Base-by-base conservation (phyloP, 1,139 yeast species). In the Yamadazyma aaseri region DNA sequence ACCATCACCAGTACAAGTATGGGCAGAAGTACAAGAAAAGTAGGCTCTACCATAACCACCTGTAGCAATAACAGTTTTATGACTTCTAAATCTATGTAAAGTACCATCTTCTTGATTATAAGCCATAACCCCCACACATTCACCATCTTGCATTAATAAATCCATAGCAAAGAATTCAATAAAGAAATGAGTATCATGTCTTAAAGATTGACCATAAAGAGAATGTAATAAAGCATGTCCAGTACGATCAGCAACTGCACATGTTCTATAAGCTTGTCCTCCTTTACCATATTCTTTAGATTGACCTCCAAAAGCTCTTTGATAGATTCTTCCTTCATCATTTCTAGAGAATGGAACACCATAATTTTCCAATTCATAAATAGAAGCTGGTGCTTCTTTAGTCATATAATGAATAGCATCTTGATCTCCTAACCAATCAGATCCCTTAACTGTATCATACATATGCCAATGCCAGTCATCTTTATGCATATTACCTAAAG, bases 401-500 rank as follows among this genome's bases (percentile, higher is more conserved):
- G 98, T 90, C 98, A 92, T 92, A 72, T 92, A 92, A 68, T 92
- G 97, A 60, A 92, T 92, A 38, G 98, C 96, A 59, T 92, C 98
- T 71, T 92, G 98, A 69, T 92, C 98, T 55, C 98, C 98, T 46
- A 92, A 79, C 98, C 98, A 92, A 71, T 92, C 98, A n/a, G 97
- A 89, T 46, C 98, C 98, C 71, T 92, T 92, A 55, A 92, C 98
- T 56, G 98, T 92, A 60, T 92, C 98, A 68, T 90, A 90, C 96
- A 92, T 90, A 68, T 92, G 98, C 97, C 98, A 92, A 64, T 86
- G 94, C 98, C 98, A 92, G 71, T 90, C 92, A 65, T 92, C 98
- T 50, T 78, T 74, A 71, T 94, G 97, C 96, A 92, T 90, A 74
- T 92, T 92, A 49, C 95, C 92, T 46, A 92, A 75, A 28, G 98